phyloP scores from a whole-genome alignment of 306 rosid genomes.

The Vigna trinervia region DNA sequence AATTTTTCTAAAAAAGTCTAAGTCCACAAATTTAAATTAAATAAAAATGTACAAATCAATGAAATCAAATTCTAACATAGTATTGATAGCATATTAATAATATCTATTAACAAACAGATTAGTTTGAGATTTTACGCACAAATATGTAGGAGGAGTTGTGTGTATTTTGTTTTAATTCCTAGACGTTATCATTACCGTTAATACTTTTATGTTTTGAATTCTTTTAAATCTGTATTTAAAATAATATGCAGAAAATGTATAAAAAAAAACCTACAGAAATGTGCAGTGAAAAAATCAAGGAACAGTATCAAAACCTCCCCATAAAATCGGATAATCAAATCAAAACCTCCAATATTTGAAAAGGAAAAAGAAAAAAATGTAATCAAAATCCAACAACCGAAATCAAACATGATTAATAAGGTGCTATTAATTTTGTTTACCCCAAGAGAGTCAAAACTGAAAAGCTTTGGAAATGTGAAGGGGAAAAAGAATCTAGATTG shows the following conservation, averaged over 20 bases:
- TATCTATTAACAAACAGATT: too few species aligned
- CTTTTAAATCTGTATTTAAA: neutral
- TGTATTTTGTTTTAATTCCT: too few species aligned
- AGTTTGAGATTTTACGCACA: too few species aligned
- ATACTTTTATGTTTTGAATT: too few species aligned
- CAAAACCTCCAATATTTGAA: neutral
- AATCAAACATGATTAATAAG: neutral
- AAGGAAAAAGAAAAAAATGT: neutral
- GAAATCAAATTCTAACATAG: too few species aligned
- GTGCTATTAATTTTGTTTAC: slow-evolving; percentile 29
- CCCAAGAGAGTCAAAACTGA: slow-evolving; percentile 32
- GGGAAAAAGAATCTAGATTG: neutral
- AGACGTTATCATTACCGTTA: too few species aligned
- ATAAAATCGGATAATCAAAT: neutral
- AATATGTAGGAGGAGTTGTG: too few species aligned
- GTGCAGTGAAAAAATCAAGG: neutral
- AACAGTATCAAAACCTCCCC: neutral
- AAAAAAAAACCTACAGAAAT: neutral
- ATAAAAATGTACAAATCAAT: too few species aligned
- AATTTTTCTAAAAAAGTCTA: too few species aligned
- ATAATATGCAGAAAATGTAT: neutral
- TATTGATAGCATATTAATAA: too few species aligned
- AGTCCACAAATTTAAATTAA: too few species aligned
- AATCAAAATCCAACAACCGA: neutral
- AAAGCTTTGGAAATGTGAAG: slow-evolving; percentile 24